Evolutionary conservation across 805 yeast species (phyloP).

Genomic region (Teunomyces stri): DNA sequence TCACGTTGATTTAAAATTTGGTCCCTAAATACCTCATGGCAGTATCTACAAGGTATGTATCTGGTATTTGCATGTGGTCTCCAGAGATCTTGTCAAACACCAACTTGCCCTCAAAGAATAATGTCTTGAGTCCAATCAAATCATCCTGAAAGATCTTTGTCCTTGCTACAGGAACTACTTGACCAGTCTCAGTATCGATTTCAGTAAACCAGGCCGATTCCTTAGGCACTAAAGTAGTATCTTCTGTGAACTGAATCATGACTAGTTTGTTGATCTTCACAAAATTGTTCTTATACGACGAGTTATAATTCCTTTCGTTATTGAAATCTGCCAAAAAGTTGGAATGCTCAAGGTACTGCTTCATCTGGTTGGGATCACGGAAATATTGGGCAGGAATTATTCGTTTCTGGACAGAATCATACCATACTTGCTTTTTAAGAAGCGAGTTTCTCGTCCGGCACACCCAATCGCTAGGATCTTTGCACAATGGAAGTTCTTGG

Average conservation of each 20-base stretch:
- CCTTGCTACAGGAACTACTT: slow-evolving; percentile 42
- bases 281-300: slow-evolving; percentile 44
- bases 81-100: slow-evolving; percentile 53
- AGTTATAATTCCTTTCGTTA: slow-evolving; percentile 50
- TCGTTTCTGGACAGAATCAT: slow-evolving; percentile 50
- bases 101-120: slow-evolving; percentile 44
- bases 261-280: slow-evolving; percentile 50
- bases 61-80: slow-evolving; percentile 64
- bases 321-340: slow-evolving; percentile 62
- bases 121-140: slow-evolving; percentile 54
- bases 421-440: slow-evolving; percentile 61
- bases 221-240: slow-evolving; percentile 69
- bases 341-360: slow-evolving; percentile 54
- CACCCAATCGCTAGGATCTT: slow-evolving; percentile 49
- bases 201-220: slow-evolving; percentile 70
- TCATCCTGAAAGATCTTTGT: slow-evolving; percentile 54
- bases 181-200: slow-evolving; percentile 40
- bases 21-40: slow-evolving; percentile 44
- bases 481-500: slow-evolving; percentile 62
- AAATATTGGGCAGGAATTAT: slow-evolving; percentile 76
- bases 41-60: slow-evolving; percentile 45
- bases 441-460: slow-evolving; percentile 55
- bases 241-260: slow-evolving; percentile 57
- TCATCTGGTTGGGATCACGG: slow-evolving; percentile 56
- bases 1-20: not conserved